phyloP scores from a whole-genome alignment of 495 filamentous ascomycete species.

The Entonaema liquescens region DNA sequence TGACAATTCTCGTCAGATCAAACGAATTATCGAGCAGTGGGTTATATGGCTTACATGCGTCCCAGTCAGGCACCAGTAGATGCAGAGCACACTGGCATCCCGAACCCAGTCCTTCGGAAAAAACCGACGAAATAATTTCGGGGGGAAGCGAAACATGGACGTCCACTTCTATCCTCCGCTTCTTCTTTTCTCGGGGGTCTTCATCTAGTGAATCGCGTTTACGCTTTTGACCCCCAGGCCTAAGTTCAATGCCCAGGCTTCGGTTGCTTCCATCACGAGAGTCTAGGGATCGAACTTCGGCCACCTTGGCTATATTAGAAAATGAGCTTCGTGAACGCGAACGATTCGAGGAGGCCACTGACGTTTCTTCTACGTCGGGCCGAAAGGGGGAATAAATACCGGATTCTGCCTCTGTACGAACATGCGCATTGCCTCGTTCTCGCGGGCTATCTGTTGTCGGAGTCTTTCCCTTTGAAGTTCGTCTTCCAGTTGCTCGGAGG shows the following conservation, averaged over 20 bases:
- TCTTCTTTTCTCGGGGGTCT: neutral
- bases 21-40: neutral
- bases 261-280: neutral
- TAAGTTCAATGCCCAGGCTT: neutral
- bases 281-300: neutral
- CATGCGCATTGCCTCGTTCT: neutral
- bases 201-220: neutral
- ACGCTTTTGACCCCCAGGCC: neutral
- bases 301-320: neutral
- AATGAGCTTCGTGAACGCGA: neutral
- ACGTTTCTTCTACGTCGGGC: neutral
- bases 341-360: neutral
- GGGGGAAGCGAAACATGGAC: conserved; percentile 1
- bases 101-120: conserved; percentile 5
- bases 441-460: neutral
- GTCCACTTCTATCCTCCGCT: neutral
- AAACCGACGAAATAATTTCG: conserved; percentile 23
- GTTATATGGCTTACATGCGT: conserved; percentile 13
- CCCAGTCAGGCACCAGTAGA: conserved; percentile 41
- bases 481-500: too few species aligned
- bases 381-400: neutral
- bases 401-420: neutral
- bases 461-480: neutral
- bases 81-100: conserved; percentile 30
- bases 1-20: conserved; percentile 21